Conservation (phyloP, 2,329 filamentous ascomycete genomes). For the Daldinia eschscholtzii region DNA sequence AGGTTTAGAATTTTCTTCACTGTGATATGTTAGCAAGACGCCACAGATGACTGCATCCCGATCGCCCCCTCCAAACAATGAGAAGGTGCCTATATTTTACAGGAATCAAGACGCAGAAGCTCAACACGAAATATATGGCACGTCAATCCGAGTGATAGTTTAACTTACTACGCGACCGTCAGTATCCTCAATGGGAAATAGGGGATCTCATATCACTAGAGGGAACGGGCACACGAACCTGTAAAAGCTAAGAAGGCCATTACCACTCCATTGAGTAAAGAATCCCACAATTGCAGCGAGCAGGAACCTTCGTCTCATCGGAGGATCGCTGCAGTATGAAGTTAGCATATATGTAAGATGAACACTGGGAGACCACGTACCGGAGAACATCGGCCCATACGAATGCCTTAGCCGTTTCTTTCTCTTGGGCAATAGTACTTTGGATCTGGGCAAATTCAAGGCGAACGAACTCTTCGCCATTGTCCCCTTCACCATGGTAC, state of each 20-base stretch:
- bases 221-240: conserved; percentile 33
- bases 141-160: not conserved
- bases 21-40: conserved; percentile 22
- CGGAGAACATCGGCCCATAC: conserved; percentile 59
- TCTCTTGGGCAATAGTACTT: conserved; percentile 62
- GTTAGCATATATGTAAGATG: conserved; percentile 37
- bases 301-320: conserved; percentile 54
- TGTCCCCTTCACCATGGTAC: conserved; percentile 69
- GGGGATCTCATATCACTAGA: no score
- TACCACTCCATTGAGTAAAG: conserved; percentile 58
- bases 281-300: conserved; percentile 55
- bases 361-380: conserved; percentile 32
- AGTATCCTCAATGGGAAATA: conserved; percentile 2
- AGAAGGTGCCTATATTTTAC: not conserved
- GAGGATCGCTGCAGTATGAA: conserved; percentile 50
- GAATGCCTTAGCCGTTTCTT: conserved; percentile 60
- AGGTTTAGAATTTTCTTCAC: conserved; percentile 57
- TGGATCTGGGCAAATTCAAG: conserved; percentile 69
- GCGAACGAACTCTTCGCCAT: conserved; percentile 64
- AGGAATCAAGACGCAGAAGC: not conserved
- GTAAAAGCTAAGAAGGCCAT: conserved; percentile 57
- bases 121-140: not conserved
- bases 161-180: conserved; percentile 22
- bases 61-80: not conserved
- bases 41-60: not conserved